These are phyloP conservation scores for Symmetrospora coprosmae DNA, from an alignment of 768 basidiomycete species.

Conservation along the genomic window DNA sequence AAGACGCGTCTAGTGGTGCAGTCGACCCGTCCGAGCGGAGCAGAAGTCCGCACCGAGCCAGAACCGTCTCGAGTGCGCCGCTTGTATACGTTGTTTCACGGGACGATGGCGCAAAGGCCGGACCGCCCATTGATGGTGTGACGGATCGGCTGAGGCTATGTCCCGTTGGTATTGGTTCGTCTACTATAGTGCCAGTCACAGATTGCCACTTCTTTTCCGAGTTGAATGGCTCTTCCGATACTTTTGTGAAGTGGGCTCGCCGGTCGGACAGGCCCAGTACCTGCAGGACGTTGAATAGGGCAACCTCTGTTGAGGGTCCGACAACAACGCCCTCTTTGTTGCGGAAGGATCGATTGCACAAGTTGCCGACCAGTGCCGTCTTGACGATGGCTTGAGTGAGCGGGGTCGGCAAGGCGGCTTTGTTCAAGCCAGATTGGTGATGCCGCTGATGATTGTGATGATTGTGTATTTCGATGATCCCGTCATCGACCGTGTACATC, in stretches of 20 bases:
- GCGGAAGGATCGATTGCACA: slow-evolving; percentile 77
- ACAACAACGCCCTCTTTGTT: slow-evolving; percentile 60
- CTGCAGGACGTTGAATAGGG: slow-evolving; percentile 63
- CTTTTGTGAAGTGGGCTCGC: slow-evolving; percentile 42
- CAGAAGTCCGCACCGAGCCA: slow-evolving; percentile 75
- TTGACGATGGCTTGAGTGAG: slow-evolving; percentile 57
- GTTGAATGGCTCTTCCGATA: slow-evolving; percentile 69
- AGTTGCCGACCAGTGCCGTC: slow-evolving; percentile 62
- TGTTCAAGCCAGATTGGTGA: too few species aligned
- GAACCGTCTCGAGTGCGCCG: slow-evolving; percentile 75
- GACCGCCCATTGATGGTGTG: too few species aligned
- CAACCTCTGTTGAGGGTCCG: slow-evolving; percentile 88
- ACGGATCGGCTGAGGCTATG: too few species aligned
- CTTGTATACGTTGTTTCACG: slow-evolving; percentile 82
- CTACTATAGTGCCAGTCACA: slow-evolving; percentile 62
- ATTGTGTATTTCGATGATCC: slow-evolving; percentile 53
- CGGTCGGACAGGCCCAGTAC: slow-evolving; percentile 56
- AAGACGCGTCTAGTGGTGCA: slow-evolving; percentile 57
- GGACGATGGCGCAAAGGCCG: too few species aligned
- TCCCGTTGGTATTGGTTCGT: too few species aligned
- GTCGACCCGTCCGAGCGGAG: slow-evolving; percentile 81
- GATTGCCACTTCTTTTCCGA: slow-evolving; percentile 92
- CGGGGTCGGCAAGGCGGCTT: slow-evolving; percentile 37
- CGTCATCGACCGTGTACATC: slow-evolving; percentile 66
- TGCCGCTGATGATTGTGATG: too few species aligned